These are phyloP conservation scores for Leccinum insolens DNA, from an alignment of 1,284 basidiomycete species.

Conservation along the genomic window DNA sequence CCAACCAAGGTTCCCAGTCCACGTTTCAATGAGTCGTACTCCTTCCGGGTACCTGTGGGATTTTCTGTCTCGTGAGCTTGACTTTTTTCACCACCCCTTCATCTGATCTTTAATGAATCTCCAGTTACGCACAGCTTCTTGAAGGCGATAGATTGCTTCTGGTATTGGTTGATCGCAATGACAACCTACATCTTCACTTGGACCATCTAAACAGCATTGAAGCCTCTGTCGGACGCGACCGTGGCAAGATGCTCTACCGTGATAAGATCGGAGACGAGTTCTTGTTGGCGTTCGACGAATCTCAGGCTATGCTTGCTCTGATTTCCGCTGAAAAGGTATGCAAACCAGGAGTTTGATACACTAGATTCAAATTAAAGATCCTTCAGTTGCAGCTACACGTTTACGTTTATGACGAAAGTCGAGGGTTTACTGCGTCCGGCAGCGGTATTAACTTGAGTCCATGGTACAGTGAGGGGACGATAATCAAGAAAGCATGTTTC, in stretches of 20 bases:
- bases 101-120: constrained; percentile 1
- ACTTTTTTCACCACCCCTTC: not conserved
- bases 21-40: constrained; percentile 27
- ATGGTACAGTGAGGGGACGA: constrained; percentile 44
- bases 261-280: constrained; percentile 48
- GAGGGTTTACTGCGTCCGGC: constrained; percentile 41
- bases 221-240: constrained; percentile 30
- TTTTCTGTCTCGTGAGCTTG: constrained; percentile 40
- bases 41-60: constrained; percentile 40
- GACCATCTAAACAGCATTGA: constrained; percentile 39
- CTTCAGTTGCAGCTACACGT: constrained; percentile 43
- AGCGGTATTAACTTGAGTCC: constrained; percentile 41
- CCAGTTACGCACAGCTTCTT: constrained; percentile 42
- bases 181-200: constrained; percentile 40
- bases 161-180: constrained; percentile 38
- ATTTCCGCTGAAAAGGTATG: constrained; percentile 45
- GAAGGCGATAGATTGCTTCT: constrained; percentile 43
- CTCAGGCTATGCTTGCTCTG: constrained; percentile 46
- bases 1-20: constrained; percentile 42
- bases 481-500: constrained; percentile 42
- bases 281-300: constrained; percentile 52
- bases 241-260: constrained; percentile 40
- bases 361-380: constrained; percentile 4
- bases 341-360: not conserved
- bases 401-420: constrained; percentile 45